Evolutionary conservation across 192 early-diverging fungal genomes (phyloP).

Genomic region (Coemansia sp.): DNA sequence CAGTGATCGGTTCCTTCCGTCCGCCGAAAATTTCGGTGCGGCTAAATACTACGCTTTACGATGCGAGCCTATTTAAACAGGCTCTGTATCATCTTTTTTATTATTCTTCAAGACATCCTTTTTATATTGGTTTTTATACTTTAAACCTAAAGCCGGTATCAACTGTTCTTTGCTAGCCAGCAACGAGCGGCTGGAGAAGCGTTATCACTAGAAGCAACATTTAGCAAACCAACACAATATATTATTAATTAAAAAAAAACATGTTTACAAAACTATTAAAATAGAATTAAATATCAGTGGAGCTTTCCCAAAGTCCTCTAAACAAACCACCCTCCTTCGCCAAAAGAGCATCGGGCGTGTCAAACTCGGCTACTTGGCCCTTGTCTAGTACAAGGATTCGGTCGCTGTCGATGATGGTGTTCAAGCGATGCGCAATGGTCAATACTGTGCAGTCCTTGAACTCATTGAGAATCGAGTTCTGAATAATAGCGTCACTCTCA

Average conservation of each 20-base stretch:
- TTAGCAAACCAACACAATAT: too few relatives aligned
- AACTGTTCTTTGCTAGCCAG: conserved; percentile 58
- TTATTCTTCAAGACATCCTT: too few relatives aligned
- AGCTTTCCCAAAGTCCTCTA: neutral
- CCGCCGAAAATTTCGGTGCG: too few relatives aligned
- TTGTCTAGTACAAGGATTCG: conserved; percentile 76
- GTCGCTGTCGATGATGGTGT: conserved; percentile 78
- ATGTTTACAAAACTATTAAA: neutral
- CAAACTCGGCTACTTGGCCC: conserved; percentile 72
- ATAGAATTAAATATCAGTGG: neutral
- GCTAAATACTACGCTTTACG: too few relatives aligned
- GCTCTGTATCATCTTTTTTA: neutral
- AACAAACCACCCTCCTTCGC: neutral
- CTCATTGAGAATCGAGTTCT: conserved; percentile 71
- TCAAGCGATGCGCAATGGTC: conserved; percentile 84
- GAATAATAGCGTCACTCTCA: conserved; percentile 69
- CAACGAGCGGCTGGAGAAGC: conserved; percentile 51
- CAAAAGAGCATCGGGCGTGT: conserved; percentile 51
- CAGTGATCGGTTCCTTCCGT: neutral
- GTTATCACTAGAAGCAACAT: conserved; percentile 14
- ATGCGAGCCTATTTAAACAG: too few relatives aligned
- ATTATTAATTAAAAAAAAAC: too few relatives aligned
- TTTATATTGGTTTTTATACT: too few relatives aligned
- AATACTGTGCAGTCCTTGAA: conserved; percentile 77
- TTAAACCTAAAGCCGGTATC: conserved; percentile 82